Evolutionary conservation across 352 stramenopile species (phyloP), one percentile per base, ranked within the genome.

Genomic region (Globisporangium paddicum): DNA sequence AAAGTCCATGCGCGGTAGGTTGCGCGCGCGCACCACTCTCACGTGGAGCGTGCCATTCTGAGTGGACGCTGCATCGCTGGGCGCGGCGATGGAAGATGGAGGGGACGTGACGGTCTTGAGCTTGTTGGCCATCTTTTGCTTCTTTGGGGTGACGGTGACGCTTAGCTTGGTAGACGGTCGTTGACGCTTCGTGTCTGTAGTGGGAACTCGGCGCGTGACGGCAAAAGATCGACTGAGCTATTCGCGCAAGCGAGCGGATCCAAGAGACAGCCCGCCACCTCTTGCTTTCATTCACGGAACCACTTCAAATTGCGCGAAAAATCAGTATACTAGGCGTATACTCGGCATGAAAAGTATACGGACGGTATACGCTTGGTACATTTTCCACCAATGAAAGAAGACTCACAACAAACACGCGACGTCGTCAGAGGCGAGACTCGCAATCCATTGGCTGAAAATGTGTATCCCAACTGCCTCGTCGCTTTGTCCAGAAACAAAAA

Each of bases 1-100:
- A 64, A 88, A 90, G 71, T 90, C 78, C 73, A 93, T 82, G 19
- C 72, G 86, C 25, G 82, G 79, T 56, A 91, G 60, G 58, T 82
- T 85, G 23, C 62, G 63, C 32, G 77, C 82, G 34, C 65, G 70
- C 46, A 91, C 56, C 61, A 91, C 80, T 50, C 73, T 81, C 41
- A 93, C 78, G 63, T 93, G 82, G 47, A 93, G 79, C 30, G 79
- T 93, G 67, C 80, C 77, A 60, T 88, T 88, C 40, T 46, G 42
- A 21, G 54, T 28, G 19, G 25, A 28, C 28, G 28, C 23, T 18
- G 28, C 46, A 23, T 25, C 46, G 16, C 25, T 16, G 21, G 16
- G n/a, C 23, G 18, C 19, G 18, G 11, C 19, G 18, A 4, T 41
- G 47, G 28, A 41, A 6, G 28, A 37, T 19, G 28, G 47, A 5